Evolutionary conservation across 176 grass and related monocot genomes (phyloP).

Genomic region (Triticum monococcum): DNA sequence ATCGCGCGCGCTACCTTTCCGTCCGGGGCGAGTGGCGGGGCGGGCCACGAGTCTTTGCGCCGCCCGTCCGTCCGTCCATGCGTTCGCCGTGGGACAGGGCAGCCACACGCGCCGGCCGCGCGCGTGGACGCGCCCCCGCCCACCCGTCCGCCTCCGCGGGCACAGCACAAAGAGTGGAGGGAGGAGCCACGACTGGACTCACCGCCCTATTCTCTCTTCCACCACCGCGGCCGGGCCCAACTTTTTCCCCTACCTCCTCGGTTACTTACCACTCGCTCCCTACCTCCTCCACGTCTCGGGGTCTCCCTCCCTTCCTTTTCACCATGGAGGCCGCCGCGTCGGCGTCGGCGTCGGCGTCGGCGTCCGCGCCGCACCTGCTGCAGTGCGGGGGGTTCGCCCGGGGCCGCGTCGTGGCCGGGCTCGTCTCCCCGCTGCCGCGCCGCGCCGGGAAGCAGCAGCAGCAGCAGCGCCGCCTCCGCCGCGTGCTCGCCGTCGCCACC

Average conservation of each 20-base stretch:
- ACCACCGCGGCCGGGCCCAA: too few relatives aligned
- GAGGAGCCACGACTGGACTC: too few relatives aligned
- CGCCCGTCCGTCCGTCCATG: background rate
- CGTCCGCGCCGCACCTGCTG: constrained; percentile 59
- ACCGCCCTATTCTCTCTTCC: background rate
- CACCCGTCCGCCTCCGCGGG: background rate
- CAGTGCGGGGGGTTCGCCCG: constrained; percentile 62
- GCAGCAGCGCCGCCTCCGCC: background rate
- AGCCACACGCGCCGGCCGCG: background rate
- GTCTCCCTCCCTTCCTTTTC: background rate
- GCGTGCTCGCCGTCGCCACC: constrained; percentile 69
- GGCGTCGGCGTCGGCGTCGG: constrained; percentile 3
- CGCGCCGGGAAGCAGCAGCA: background rate
- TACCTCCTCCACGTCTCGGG: background rate
- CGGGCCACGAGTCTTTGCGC: background rate
- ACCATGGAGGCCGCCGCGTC: constrained; percentile 60
- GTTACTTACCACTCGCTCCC: too few relatives aligned
- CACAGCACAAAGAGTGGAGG: background rate
- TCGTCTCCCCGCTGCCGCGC: constrained; percentile 14
- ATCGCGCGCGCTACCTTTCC: background rate
- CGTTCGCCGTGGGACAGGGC: background rate
- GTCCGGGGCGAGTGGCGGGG: background rate
- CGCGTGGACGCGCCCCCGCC: constrained; percentile 12
- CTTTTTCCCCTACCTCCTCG: too few relatives aligned
- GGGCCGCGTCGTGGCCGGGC: constrained; percentile 1